Conservation (phyloP, 192 early-diverging fungal genomes). For the Podila horticola region DNA sequence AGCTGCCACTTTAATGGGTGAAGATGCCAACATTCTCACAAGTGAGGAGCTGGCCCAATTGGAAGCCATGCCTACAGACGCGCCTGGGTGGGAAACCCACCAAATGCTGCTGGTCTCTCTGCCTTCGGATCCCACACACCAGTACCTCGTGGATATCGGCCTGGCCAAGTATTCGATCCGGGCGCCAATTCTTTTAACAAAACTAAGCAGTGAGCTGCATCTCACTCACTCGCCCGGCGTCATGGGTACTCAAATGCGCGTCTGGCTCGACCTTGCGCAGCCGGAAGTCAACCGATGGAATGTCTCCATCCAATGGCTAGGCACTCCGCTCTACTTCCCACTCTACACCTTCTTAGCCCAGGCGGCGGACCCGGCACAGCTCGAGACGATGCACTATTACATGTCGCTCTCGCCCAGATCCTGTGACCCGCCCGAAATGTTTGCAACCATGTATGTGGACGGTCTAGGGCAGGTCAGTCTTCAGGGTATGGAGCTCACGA, state of each 20-base stretch:
- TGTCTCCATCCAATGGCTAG: slow-evolving; percentile 1
- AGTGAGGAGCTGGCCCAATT: not conserved
- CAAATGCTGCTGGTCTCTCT: slow-evolving; percentile 6
- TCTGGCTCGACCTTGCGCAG: not conserved
- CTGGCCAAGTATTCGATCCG: slow-evolving; percentile 11
- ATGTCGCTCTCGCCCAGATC: slow-evolving; percentile 6
- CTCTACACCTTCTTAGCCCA: slow-evolving; percentile 13
- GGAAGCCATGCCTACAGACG: not conserved
- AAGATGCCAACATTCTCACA: not conserved
- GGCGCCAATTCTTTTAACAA: not conserved
- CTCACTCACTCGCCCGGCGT: not conserved
- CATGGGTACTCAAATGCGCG: slow-evolving; percentile 5
- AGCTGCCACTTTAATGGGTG: not conserved
- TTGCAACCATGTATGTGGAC: not conserved
- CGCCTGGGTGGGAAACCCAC: not conserved
- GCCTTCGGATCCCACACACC: not conserved
- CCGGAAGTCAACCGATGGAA: not conserved
- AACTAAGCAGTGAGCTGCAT: not conserved
- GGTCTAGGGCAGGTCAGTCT: not conserved
- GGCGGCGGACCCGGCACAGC: not conserved
- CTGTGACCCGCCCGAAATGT: not conserved
- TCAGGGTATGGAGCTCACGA: not conserved
- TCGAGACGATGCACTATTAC: slow-evolving; percentile 8
- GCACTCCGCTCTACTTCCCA: slow-evolving; percentile 8
- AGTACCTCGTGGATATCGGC: not conserved